Base-by-base conservation (phyloP, 495 filamentous ascomycete species). In the Penicillium turbatum region DNA sequence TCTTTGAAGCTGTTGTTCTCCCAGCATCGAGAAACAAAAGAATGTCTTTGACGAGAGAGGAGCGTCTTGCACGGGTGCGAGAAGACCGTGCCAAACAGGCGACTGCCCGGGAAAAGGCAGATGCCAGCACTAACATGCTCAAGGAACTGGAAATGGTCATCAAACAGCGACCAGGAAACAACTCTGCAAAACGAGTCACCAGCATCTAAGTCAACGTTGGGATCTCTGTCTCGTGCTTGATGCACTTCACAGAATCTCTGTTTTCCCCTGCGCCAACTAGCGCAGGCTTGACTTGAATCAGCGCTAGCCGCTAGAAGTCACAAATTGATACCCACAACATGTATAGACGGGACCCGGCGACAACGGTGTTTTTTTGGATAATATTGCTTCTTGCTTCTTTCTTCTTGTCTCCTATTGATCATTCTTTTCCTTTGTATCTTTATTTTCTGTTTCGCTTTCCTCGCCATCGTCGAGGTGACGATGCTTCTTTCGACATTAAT, bases 71-170 rank as follows among this genome's bases (percentile, higher is more conserved):
- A 13, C 92, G 88, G 60, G 92, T 96, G 72, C 89, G 87, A 56
- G 91, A 95, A 68, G 92, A 97, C 30, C 80, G 92, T 44, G 83
- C 81, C 34, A 79, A 76, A 52, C 83, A 85, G 65, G 87, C 86
- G 6, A 73, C 80, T 38, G 72, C 80, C 13, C 78, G 83, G 44
- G 89, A 91, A 53, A 87, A 85, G 58, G 65, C 76, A 13, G 89
- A 96, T 48, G 87, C 90, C 2, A 90, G 83, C 52, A 87, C 86
- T 21, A 85, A 86, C 55, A 92, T 98, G 89, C 77, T 97, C 58
- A 86, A 85, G 62, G 93, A 98, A 66, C 75, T 98, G 56, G 87
- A 96, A 68, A 87, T 86, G 68, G 91, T 90, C 9, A 91, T 95
- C 55, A 89, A 90, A 67, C 74, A 91, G 53, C 74, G 89, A 51